Base-by-base conservation (phyloP, 73 alveolate genomes). In the Tetrahymena borealis region DNA sequence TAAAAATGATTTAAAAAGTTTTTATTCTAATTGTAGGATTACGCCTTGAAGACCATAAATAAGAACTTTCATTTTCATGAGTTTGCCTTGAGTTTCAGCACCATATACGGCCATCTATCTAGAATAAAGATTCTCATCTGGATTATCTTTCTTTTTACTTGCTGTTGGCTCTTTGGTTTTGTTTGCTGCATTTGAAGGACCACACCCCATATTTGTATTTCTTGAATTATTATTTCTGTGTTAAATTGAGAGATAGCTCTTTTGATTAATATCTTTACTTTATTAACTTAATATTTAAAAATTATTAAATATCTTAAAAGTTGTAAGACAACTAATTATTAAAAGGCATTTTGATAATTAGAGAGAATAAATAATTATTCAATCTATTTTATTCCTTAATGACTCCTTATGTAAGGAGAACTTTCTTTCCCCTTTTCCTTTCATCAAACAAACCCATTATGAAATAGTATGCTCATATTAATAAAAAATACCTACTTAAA, bases 81-180 rank as follows among this genome's bases (percentile, higher is more conserved):
- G 78, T 90, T 93, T 93, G 0, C 93, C 91, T 85, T 93, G 32
- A 32, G 95, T 93, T 38, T 93, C 95, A 8, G 95, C 95, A 40
- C 95, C 95, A 40, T 39, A 93, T 32, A 93, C 95, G 32, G 95
- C 95, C 37, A 93, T 92, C 38, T 93, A 93, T 93, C 95, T 93
- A n/a, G 95, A 93, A 33, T 93, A 93, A 13, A 93, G 77, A 85
- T 93, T 93, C 40, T 93, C 95, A 90, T 93, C 95, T 28, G 91
- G 91, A 20, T 79, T 42, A 32, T 40, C 39, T 9, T 93, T 41
- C 91, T 93, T 40, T 93, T 93, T 60, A n/a, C 4, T 60, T n/a
- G n/a, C 85, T 24, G 85, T 2, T 24, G 85, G 85, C 1, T 60
- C 85, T n/a, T 60, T 60, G n/a, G 85, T 60, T 60, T 60, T 60